Base-by-base conservation (phyloP, 345 rosid genomes). In the Cardamine resedifolia region DNA sequence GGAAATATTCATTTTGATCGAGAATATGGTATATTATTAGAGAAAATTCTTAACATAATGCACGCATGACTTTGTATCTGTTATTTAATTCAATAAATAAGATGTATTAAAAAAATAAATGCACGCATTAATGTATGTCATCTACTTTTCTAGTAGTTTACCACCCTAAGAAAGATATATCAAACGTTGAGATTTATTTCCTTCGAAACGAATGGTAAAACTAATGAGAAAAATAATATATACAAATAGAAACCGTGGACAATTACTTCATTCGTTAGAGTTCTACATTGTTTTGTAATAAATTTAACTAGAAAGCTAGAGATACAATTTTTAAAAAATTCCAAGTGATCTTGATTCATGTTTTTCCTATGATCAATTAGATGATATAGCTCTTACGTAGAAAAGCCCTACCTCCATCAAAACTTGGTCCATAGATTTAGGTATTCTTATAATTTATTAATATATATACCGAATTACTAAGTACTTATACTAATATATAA, bases 331-430 rank as follows among this genome's bases (percentile, higher is more conserved):
- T n/a, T n/a, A n/a, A 2, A 19, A 39, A 51, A 8, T 0, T 34
- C 74, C 58, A 75, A 75, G 70, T 53, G 64, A 61, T 61, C 26
- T 62, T 66, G 72, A 61, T 51, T 58, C 64, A 4, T 62, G 69
- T 52, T 68, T 26, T 24, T 0, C 14, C 41, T 65, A 48, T 58
- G 76, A 70, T 58, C 76, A 70, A 11, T 62, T 77, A 48, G 71
- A 76, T 49, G 61, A 41, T 66, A 58, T 72, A 77, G 75, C 66
- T 70, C 47, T 76, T 70, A 64, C 64, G 55, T 15, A 55, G 49
- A 52, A 39, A 70, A 76, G 58, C 56, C 30, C 59, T 70, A 76
- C 72, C 71, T 57, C 57, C 75, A 70, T 44, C 79, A 76, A 70
- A 69, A 70, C 71, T 56, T 76, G 66, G 79, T 63, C 71, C 76